Evolutionary conservation across 768 basidiomycete genomes (phyloP).

Genomic region (Chalciporus chontae): DNA sequence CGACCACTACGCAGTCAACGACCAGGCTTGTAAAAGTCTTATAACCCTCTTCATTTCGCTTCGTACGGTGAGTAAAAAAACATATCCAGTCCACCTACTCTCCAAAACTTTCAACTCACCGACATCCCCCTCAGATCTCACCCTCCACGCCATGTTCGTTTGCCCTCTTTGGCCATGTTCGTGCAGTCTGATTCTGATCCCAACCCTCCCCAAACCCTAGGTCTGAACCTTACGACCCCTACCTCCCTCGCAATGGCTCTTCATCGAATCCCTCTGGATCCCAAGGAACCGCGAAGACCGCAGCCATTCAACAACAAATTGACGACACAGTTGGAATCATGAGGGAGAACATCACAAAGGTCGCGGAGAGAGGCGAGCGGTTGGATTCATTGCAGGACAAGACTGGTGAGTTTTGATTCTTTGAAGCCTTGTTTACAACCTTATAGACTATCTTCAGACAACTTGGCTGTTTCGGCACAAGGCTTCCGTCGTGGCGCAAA

Average conservation of each 20-base stretch:
- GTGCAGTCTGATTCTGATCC: conserved; percentile 5
- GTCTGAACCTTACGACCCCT: conserved; percentile 99
- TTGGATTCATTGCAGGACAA: conserved; percentile 95
- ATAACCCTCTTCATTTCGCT: conserved; percentile 14
- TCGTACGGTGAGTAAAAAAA: conserved; percentile 19
- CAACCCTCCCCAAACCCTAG: conserved; percentile 38
- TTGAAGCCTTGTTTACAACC: background rate
- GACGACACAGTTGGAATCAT: conserved; percentile 97
- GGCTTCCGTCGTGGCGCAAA: conserved; percentile 97
- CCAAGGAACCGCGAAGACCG: conserved; percentile 74
- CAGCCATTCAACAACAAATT: conserved; percentile 94
- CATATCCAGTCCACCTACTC: background rate
- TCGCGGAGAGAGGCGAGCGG: conserved; percentile 92
- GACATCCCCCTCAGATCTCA: background rate
- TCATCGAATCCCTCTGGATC: conserved; percentile 51
- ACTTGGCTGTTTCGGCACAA: conserved; percentile 96
- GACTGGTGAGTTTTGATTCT: conserved; percentile 68
- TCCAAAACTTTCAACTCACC: background rate
- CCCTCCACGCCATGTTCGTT: conserved; percentile 26
- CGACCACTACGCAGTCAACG: conserved; percentile 20
- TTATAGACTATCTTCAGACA: conserved; percentile 52
- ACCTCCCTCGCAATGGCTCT: conserved; percentile 82
- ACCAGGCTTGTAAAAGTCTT: background rate
- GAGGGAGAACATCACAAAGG: conserved; percentile 96
- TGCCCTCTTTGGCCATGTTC: background rate